These are phyloP conservation scores for Termitomyces heimii DNA, from an alignment of 768 basidiomycete genomes.

Conservation along the genomic window DNA sequence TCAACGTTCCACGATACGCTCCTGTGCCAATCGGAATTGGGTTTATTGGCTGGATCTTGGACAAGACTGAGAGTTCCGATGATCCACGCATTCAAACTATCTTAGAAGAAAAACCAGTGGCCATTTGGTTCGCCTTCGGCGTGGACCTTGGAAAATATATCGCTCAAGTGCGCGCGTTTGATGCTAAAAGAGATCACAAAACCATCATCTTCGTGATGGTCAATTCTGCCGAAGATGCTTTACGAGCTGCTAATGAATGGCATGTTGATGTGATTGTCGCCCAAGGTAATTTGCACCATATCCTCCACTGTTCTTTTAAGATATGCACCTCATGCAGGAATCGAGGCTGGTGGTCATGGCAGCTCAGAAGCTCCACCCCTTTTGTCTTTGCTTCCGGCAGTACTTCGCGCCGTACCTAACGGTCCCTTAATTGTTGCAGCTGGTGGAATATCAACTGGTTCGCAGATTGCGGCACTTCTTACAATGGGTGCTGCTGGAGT, in stretches of 20 bases:
- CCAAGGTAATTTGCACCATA: conserved; percentile 35
- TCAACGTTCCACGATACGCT: conserved; percentile 20
- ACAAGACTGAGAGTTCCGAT: conserved; percentile 27
- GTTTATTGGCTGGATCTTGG: conserved; percentile 49
- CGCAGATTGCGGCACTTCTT: conserved; percentile 35
- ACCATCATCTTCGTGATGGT: conserved; percentile 52
- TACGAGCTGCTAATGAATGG: conserved; percentile 39
- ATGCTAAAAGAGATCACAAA: conserved; percentile 29
- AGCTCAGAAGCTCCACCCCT: conserved; percentile 29
- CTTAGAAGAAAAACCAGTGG: conserved; percentile 39
- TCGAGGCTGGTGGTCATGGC: conserved; percentile 47
- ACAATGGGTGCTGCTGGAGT: conserved; percentile 38
- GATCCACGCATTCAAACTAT: conserved; percentile 31
- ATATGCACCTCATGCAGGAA: conserved; percentile 23
- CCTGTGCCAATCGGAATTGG: conserved; percentile 52
- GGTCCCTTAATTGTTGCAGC: conserved; percentile 37
- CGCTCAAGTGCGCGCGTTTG: conserved; percentile 34
- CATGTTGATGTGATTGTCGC: conserved; percentile 57
- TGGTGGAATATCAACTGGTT: conserved; percentile 41
- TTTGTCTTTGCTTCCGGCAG: conserved; percentile 27
- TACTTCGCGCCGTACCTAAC: conserved; percentile 23
- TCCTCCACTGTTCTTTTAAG: conserved; percentile 14
- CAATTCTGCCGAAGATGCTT: conserved; percentile 42
- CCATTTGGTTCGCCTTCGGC: conserved; percentile 64
- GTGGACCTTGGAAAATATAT: conserved; percentile 45